Conservation (phyloP, 495 filamentous ascomycete species). For the Terfezia boudieri region DNA sequence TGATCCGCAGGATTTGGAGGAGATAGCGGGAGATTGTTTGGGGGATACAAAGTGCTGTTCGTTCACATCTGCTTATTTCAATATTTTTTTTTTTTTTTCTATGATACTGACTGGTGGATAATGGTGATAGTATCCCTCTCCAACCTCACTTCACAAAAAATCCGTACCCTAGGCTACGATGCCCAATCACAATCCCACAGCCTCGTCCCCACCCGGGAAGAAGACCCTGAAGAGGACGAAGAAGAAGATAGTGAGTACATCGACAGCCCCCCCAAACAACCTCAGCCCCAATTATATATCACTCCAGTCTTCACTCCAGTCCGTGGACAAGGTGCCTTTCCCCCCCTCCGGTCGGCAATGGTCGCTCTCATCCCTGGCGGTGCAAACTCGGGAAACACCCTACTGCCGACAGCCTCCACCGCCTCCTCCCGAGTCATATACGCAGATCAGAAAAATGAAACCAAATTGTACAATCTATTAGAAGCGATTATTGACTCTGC, state of each 20-base stretch:
- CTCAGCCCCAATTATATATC: constrained; percentile 5
- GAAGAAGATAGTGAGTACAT: constrained; percentile 25
- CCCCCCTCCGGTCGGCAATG: no score
- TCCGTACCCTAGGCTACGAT: constrained; percentile 45
- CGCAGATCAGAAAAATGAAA: constrained; percentile 15
- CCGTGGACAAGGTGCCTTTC: no score
- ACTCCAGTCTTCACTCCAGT: not conserved
- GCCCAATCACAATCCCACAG: constrained; percentile 20
- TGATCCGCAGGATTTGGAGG: constrained; percentile 56
- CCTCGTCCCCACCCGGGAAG: constrained; percentile 2
- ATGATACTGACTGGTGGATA: not conserved
- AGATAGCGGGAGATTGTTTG: constrained; percentile 50
- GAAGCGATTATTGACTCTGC: constrained; percentile 19
- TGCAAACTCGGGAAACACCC: not conserved
- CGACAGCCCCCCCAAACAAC: constrained; percentile 3
- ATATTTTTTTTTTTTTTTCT: not conserved
- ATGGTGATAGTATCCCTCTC: constrained; percentile 1
- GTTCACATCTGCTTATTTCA: not conserved
- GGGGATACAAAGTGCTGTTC: constrained; percentile 29
- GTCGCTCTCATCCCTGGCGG: not conserved
- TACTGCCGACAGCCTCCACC: not conserved
- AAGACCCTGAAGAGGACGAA: constrained; percentile 20
- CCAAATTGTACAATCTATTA: constrained; percentile 18
- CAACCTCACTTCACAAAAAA: constrained; percentile 5
- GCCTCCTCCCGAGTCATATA: not conserved